phyloP scores from a whole-genome alignment of 176 grass and related monocot species.

The Phyllostachys edulis region DNA sequence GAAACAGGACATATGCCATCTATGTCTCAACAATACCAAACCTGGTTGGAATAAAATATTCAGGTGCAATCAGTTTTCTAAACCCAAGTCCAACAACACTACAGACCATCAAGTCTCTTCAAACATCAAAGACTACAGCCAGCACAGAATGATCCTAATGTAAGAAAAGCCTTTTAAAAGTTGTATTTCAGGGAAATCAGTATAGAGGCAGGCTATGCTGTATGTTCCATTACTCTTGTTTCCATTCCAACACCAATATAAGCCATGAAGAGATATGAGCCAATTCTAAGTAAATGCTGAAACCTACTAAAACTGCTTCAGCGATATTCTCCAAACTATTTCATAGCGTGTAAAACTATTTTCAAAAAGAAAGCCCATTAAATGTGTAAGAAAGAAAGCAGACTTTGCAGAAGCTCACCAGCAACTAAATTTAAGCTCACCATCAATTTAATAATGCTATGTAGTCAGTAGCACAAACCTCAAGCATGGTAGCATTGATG shows the following conservation, averaged over 20 bases:
- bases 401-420: slow-evolving; percentile 9
- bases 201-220: neutral
- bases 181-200: neutral
- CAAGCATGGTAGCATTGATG: slow-evolving; percentile 88
- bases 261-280: neutral
- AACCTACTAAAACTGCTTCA: neutral
- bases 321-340: neutral
- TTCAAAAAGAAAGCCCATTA: neutral
- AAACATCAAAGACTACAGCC: neutral
- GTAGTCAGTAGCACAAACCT: slow-evolving; percentile 51
- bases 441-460: neutral
- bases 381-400: neutral
- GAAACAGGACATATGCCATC: neutral
- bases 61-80: neutral
- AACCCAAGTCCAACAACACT: neutral
- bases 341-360: slow-evolving; percentile 7
- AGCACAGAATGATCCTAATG: neutral
- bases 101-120: neutral
- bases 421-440: neutral
- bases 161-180: neutral
- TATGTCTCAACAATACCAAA: neutral
- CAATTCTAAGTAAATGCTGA: neutral
- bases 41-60: neutral
- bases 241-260: neutral
- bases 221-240: neutral